These are phyloP conservation scores for Prunus campanulata DNA, from an alignment of 306 rosid species.

Conservation along the genomic window DNA sequence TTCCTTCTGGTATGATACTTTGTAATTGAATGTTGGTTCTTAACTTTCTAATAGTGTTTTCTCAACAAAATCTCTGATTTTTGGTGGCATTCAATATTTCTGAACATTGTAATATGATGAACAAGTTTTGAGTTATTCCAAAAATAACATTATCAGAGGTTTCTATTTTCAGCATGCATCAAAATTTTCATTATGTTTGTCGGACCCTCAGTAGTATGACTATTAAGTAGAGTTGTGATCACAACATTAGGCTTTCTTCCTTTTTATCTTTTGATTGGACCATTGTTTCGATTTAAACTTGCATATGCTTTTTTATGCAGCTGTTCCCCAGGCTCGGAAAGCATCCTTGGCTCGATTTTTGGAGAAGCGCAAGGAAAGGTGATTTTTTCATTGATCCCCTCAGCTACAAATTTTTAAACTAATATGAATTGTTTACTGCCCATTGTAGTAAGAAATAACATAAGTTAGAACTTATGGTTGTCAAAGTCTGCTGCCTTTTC, in stretches of 20 bases:
- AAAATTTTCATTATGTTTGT: neutral
- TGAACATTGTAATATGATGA: neutral
- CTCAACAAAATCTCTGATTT: neutral
- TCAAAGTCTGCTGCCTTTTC: neutral
- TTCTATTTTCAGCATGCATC: neutral
- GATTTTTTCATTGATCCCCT: neutral
- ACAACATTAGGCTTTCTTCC: neutral
- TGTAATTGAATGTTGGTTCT: neutral
- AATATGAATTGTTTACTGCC: neutral
- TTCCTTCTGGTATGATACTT: slow-evolving; percentile 61
- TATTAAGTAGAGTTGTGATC: neutral
- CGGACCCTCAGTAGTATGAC: no score
- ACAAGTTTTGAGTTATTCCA: neutral
- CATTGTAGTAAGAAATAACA: neutral
- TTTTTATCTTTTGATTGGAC: neutral
- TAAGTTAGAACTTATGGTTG: neutral
- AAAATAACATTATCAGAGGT: neutral
- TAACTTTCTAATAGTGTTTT: neutral
- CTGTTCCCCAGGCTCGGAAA: slow-evolving; percentile 87
- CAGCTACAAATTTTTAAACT: neutral
- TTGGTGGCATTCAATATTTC: neutral
- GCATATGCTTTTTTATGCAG: slow-evolving; percentile 21
- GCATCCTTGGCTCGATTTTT: slow-evolving; percentile 88
- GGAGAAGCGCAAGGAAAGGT: slow-evolving; percentile 52
- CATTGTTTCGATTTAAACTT: neutral